Base-by-base conservation (phyloP, 495 filamentous ascomycete genomes). In the Lepraria neglecta region DNA sequence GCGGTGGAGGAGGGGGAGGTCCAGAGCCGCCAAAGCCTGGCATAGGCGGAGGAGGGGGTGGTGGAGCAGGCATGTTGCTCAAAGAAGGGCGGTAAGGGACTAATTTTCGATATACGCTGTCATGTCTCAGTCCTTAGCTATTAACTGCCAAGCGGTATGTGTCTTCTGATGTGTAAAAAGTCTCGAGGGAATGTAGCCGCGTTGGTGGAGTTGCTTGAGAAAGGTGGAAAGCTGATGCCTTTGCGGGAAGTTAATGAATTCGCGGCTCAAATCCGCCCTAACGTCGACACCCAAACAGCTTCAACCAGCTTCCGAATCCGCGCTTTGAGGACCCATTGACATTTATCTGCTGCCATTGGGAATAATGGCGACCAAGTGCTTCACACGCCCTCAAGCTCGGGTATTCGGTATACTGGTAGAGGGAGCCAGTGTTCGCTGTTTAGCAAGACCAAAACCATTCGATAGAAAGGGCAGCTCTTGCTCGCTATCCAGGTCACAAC, bases 1-100 rank as follows among this genome's bases (percentile, higher is more conserved):
- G 84, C 44, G 82, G 83, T 60, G 87, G 88, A 47, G 84, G 82
- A 31, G 84, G 82, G 70, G 82, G 84, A 53, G 85, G 87, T 74
- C 84, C 86, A 72, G 82, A 78, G 12, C 76, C 77, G 53, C 72
- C 72, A 67, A 69, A 72, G 44, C 82, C 83, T 61, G 81, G 83
- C 69, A 78, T 77, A 60, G 82, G 82, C 61, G 74, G 73, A 43
- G 74, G 74, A 46, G 82, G 83, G 84, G 87, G 87, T 59, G 86
- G 86, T 46, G 86, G 84, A 66, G 81, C 80, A 73, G 86, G 83
- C 82, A 87, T 87, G 40, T 61, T 70, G 68, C 46, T 56, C 46
- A 57, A 44, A 11, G 50, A 46, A 24, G 21, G 43, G 24, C 19
- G 10, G 17, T 14, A 15, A 33, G 17, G 17, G 31, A 38, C 30